A percentile compares a stretch with the other conserved stretches of the same genome.
Conservation (phyloP, 257 asterid species). For the Osmanthus fragrans region DNA sequence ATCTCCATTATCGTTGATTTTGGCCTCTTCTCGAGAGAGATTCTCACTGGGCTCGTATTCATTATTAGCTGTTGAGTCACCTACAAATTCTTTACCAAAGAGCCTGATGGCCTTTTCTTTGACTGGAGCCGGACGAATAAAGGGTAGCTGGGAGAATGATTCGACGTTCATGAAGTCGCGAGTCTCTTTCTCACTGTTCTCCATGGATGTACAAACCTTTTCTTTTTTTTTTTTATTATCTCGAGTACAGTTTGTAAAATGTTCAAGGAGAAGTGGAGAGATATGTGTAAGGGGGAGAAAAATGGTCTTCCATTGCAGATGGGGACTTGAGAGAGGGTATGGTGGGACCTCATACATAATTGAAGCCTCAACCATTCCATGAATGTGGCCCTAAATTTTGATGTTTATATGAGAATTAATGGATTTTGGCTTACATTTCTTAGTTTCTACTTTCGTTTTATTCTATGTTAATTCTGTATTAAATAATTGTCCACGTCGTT, state of each 20-base stretch:
- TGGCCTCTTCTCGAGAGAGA: not conserved
- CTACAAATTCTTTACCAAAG: conserved; percentile 78
- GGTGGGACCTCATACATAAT: not conserved
- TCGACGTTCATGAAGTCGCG: conserved; percentile 86
- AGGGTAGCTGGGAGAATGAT: conserved; percentile 91
- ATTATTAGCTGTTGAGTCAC: not conserved
- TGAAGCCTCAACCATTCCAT: not conserved
- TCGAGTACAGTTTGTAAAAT: not conserved
- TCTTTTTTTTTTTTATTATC: not conserved
- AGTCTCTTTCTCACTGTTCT: conserved; percentile 59
- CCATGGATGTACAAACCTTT: conserved; percentile 42
- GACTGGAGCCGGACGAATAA: conserved; percentile 60
- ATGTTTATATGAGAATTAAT: not conserved
- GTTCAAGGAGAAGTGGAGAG: conserved; percentile 7
- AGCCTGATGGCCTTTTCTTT: conserved; percentile 43
- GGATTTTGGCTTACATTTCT: not conserved
- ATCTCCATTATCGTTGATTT: conserved; percentile 28
- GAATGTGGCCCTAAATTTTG: not conserved
- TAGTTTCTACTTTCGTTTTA: not conserved
- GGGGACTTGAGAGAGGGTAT: not conserved
- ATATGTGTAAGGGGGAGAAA: not conserved
- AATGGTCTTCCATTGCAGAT: not conserved
- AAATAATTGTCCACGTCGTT: not conserved
- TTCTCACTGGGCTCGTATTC: conserved; percentile 18
- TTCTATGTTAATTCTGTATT: not conserved